Evolutionary conservation across 305 asterid genomes (phyloP), one percentile per base, ranked within the genome.

Genomic region (Fraxinus floribunda): DNA sequence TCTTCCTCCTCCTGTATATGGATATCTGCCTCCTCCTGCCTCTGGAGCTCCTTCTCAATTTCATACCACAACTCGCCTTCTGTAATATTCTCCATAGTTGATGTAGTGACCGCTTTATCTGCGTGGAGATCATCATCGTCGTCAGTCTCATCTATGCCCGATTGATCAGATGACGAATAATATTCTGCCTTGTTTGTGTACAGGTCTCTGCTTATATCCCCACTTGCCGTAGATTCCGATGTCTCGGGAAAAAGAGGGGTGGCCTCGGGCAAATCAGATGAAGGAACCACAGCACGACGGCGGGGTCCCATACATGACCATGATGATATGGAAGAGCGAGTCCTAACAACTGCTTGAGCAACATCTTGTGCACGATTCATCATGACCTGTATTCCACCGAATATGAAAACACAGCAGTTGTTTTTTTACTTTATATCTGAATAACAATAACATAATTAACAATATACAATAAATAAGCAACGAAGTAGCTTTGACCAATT

Each of bases 301-400:
- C 98, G 88, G 81, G 97, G 95, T n/a, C 98, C 98, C 86, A 95
- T 91, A 75, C 98, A 93, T 24, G 97, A 66, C 98, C 98, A 95
- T 34, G 97, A 87, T 55, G 97, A 87, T 79, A 95, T 85, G 46
- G 98, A 90, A 68, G 94, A 73, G n/a, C 94, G 95, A 52, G 96
- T 93, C 84, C 90, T 90, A 4, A 91, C 94, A 44, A 95, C 98
- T 60, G 97, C 98, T 80, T 91, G 97, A 83, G 98, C 98, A 52
- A 95, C 97, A 86, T 90, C 93, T 82, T 95, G 98, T 13, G 98
- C 98, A 7, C 95, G 98, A 88, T 87, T 95, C 87, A 95, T 91
- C 86, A 95, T 95, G 66, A 90, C 98, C 98, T 94, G 85, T 75
- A 38, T 74, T 64, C 79, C 57, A 60, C 39, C 82, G 4, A 62